These are phyloP conservation scores for Vigna unguiculata DNA, from an alignment of 306 rosid species.

Conservation along the genomic window DNA sequence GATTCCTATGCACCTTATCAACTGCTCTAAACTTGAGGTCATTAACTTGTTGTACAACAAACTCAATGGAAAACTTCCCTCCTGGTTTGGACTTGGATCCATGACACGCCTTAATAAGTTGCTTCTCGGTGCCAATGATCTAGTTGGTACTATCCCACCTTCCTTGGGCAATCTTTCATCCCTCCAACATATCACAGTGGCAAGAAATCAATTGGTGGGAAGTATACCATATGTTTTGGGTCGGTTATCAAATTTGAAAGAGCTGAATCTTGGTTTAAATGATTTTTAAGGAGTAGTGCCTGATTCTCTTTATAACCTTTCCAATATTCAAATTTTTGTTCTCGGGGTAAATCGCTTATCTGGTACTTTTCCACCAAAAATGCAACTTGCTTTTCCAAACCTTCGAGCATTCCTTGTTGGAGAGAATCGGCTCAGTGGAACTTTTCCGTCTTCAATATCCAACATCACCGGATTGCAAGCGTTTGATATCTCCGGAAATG, in stretches of 20 bases:
- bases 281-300: slow-evolving; percentile 23
- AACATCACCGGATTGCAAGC: slow-evolving; percentile 17
- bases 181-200: neutral
- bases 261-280: neutral
- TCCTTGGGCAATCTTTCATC: slow-evolving; percentile 46
- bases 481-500: neutral
- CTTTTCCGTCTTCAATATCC: slow-evolving; percentile 36
- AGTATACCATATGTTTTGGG: slow-evolving; percentile 34
- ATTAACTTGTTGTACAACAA: neutral
- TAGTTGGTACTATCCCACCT: slow-evolving; percentile 38
- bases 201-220: slow-evolving; percentile 35
- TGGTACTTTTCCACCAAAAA: slow-evolving; percentile 30
- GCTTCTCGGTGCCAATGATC: slow-evolving; percentile 9
- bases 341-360: neutral
- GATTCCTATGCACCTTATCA: slow-evolving; percentile 22
- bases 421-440: slow-evolving; percentile 1
- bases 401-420: neutral
- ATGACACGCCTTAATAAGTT: neutral
- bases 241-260: slow-evolving; percentile 29
- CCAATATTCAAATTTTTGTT: neutral
- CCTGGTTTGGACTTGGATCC: slow-evolving; percentile 41
- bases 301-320: slow-evolving; percentile 46
- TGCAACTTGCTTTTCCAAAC: slow-evolving; percentile 37
- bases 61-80: slow-evolving; percentile 36
- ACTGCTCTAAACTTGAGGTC: slow-evolving; percentile 24